A percentile compares a stretch with the other conserved stretches of the same genome.
Evolutionary conservation across 768 basidiomycete species (phyloP).

Genomic region (Pholiota microspora): DNA sequence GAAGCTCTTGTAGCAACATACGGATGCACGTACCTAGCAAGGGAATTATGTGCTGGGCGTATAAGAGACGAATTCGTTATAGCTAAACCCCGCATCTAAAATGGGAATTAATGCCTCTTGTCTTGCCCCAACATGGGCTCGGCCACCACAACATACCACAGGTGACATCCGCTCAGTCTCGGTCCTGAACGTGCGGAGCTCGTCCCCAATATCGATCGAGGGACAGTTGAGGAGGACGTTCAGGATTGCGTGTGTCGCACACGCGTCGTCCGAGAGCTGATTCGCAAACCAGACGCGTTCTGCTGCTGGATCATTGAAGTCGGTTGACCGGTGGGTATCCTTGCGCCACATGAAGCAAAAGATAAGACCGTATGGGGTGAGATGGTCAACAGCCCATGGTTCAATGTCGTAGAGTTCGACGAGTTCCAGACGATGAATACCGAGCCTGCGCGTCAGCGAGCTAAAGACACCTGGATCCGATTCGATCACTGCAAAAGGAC

Average conservation of each 20-base stretch:
- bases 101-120: not conserved
- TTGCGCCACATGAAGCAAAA: conserved; percentile 62
- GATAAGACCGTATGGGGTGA: conserved; percentile 56
- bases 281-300: conserved; percentile 67
- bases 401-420: conserved; percentile 64
- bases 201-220: conserved; percentile 44
- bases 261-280: conserved; percentile 65
- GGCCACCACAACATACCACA: conserved; percentile 38
- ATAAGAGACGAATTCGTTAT: conserved; percentile 55
- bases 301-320: conserved; percentile 53
- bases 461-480: conserved; percentile 65
- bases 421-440: conserved; percentile 50
- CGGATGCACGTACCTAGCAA: conserved; percentile 47
- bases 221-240: conserved; percentile 61
- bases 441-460: conserved; percentile 50
- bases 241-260: conserved; percentile 59
- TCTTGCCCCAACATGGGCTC: not conserved
- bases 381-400: conserved; percentile 60
- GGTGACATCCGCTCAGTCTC: conserved; percentile 59
- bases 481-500: conserved; percentile 62
- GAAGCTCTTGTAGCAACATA: not conserved
- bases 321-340: conserved; percentile 42
- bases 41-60: conserved; percentile 54
- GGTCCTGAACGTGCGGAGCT: conserved; percentile 40
- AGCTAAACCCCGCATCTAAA: conserved; percentile 63